Conservation (phyloP, 768 basidiomycete genomes). For the Hericium alpestre region DNA sequence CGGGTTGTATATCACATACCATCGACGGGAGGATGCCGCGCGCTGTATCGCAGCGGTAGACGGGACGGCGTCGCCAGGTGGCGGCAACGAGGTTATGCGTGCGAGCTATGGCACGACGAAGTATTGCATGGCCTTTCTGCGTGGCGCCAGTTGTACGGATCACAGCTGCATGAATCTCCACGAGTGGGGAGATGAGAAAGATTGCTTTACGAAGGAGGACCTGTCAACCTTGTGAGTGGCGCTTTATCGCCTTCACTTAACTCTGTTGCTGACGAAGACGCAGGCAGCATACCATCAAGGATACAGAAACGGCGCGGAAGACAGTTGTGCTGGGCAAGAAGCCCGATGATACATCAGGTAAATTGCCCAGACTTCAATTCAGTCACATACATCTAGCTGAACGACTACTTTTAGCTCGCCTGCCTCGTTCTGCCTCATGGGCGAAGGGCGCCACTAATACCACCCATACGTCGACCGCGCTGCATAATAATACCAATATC, state of each 20-base stretch:
- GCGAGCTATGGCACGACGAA: slow-evolving; percentile 95
- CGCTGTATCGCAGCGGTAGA: slow-evolving; percentile 89
- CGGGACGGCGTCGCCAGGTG: slow-evolving; percentile 82
- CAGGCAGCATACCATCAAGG: slow-evolving; percentile 90
- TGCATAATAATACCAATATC: slow-evolving; percentile 19
- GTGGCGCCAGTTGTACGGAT: slow-evolving; percentile 73
- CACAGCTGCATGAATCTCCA: slow-evolving; percentile 90
- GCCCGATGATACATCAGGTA: slow-evolving; percentile 31
- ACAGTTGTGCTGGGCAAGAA: slow-evolving; percentile 40
- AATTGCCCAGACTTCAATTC: background rate
- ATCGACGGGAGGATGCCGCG: slow-evolving; percentile 88
- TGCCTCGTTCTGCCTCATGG: slow-evolving; percentile 51
- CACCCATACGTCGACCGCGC: slow-evolving; percentile 14
- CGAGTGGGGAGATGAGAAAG: slow-evolving; percentile 97
- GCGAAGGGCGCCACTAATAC: slow-evolving; percentile 21
- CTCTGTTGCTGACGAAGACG: slow-evolving; percentile 5
- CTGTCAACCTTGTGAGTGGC: slow-evolving; percentile 72
- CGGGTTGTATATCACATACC: slow-evolving; percentile 95
- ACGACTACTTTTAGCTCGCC: slow-evolving; percentile 24
- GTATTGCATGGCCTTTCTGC: slow-evolving; percentile 94
- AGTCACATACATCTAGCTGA: slow-evolving; percentile 3
- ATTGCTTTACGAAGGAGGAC: slow-evolving; percentile 96
- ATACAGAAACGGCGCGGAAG: slow-evolving; percentile 62
- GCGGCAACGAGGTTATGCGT: slow-evolving; percentile 79
- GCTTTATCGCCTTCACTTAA: slow-evolving; percentile 1